Evolutionary conservation across 371 early-diverging fungal species (phyloP).

Genomic region (Fennellomyces sp.): DNA sequence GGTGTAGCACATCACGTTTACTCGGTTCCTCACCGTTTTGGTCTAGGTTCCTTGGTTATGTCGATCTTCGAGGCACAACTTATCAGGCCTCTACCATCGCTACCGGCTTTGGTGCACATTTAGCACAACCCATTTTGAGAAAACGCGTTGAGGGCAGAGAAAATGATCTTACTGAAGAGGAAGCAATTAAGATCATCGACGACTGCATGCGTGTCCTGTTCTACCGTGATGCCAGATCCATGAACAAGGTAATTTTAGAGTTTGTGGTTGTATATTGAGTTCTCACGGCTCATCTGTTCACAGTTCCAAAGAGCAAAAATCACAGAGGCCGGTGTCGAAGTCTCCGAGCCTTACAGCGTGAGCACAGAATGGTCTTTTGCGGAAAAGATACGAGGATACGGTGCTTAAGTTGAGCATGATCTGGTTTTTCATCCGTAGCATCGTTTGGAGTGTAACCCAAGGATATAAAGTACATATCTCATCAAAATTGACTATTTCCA

Average conservation of each 20-base stretch:
- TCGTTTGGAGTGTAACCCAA: no score
- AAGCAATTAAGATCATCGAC: constrained; percentile 88
- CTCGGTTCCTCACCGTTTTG: not conserved
- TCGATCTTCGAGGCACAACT: constrained; percentile 96
- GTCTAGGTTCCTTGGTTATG: constrained; percentile 90
- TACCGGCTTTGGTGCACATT: constrained; percentile 95
- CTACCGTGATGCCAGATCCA: constrained; percentile 96
- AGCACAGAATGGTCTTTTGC: constrained; percentile 96
- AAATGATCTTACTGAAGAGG: constrained; percentile 88
- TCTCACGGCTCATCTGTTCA: not conserved
- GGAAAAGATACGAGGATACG: constrained; percentile 88
- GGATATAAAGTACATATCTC: no score
- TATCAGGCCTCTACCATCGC: constrained; percentile 93
- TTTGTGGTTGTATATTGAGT: not conserved
- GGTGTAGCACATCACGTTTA: not conserved
- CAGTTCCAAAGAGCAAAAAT: constrained; percentile 93
- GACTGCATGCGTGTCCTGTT: constrained; percentile 94
- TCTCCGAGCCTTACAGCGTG: constrained; percentile 88
- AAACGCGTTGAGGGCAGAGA: constrained; percentile 88
- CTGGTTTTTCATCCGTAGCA: no score
- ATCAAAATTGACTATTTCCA: no score
- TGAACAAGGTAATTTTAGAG: constrained; percentile 80
- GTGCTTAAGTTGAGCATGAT: no score
- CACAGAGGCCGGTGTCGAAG: constrained; percentile 78
- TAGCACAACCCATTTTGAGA: constrained; percentile 96